Evolutionary conservation across 2,329 filamentous ascomycete species (phyloP).

Genomic region (Diplodia sapinea): DNA sequence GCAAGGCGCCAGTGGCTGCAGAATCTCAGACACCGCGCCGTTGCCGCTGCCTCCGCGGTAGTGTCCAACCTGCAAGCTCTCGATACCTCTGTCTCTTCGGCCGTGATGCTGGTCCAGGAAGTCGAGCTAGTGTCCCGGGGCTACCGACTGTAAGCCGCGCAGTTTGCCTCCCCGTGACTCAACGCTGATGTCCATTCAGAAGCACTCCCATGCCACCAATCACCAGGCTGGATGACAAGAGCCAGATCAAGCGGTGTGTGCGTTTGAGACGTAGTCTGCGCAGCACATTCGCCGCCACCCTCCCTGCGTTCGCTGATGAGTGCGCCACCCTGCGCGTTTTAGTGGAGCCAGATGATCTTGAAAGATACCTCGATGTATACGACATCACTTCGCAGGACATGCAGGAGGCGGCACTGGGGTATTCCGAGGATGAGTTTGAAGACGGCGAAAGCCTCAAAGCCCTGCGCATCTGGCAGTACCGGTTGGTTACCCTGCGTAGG

Average conservation of each 20-base stretch:
- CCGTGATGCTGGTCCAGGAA: constrained; percentile 84
- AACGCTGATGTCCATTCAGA: constrained; percentile 55
- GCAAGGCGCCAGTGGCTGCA: constrained; percentile 81
- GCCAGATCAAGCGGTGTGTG: constrained; percentile 77
- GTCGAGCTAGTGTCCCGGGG: constrained; percentile 94
- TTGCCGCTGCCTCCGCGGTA: constrained; percentile 71
- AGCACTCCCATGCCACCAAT: constrained; percentile 91
- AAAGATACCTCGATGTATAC: constrained; percentile 84
- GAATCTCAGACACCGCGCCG: constrained; percentile 74
- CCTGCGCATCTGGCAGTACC: constrained; percentile 68
- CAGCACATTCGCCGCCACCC: constrained; percentile 70
- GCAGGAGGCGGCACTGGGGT: constrained; percentile 57
- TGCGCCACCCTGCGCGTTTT: constrained; percentile 72
- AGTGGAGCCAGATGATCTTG: constrained; percentile 79
- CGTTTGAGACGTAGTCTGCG: constrained; percentile 79
- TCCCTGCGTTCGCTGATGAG: constrained; percentile 74
- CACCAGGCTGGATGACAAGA: constrained; percentile 83
- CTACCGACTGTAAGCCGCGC: constrained; percentile 73
- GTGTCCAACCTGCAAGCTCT: constrained; percentile 79
- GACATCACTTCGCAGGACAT: constrained; percentile 56
- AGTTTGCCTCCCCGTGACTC: constrained; percentile 30
- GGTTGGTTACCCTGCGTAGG: constrained; percentile 80
- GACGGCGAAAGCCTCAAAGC: constrained; percentile 80
- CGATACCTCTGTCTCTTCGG: constrained; percentile 76
- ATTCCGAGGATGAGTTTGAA: constrained; percentile 71